Evolutionary conservation across 805 yeast genomes (phyloP), one percentile per base, ranked within the genome.

Genomic region (Schwanniomyces occidentalis): DNA sequence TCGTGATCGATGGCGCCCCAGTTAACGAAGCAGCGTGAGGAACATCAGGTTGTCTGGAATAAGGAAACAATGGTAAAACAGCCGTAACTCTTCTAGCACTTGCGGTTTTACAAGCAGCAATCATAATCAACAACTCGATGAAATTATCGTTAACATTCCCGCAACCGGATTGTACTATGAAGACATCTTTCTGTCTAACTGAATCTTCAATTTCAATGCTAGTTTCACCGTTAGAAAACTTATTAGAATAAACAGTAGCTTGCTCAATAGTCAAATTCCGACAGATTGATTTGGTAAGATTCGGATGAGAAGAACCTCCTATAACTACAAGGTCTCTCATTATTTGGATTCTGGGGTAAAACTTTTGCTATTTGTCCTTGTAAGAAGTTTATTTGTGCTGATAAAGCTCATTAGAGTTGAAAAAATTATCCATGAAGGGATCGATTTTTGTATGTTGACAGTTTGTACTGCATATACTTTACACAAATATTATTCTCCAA

Each of bases 151-250:
- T 90, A 27, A 88, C 95, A 50, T 82, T 78, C 7, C 95, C 95
- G 48, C 90, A 82, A 6, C 95, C 95, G 24, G 82, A 74, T 60
- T 89, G 96, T 32, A 90, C 73, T 27, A 89, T 89, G 53, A 84
- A 93, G 5, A 93, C 98, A 57, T 93, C 97, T 61, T 93, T 93
- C 46, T 90, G 98, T 54, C 99, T 75, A 16, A 93, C 98, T 8
- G 95, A 85, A 51, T 89, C 95, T 35, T 75, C 73, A 37, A 93
- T 78, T 37, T 82, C 84, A 39, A 93, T 87, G 18, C 91, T 81
- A 4, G 96, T 90, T 56, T 93, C 99, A 35, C 99, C 99, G 56
- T 93, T 93, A 41, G 91, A 82, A 40, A 68, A 68, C 54, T 82
- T 82, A 40, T 77, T 77, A 38, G 81, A 69, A 29, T 69, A 69